Base-by-base conservation (phyloP, 208 protist species). In the Trypanosoma melophagium region DNA sequence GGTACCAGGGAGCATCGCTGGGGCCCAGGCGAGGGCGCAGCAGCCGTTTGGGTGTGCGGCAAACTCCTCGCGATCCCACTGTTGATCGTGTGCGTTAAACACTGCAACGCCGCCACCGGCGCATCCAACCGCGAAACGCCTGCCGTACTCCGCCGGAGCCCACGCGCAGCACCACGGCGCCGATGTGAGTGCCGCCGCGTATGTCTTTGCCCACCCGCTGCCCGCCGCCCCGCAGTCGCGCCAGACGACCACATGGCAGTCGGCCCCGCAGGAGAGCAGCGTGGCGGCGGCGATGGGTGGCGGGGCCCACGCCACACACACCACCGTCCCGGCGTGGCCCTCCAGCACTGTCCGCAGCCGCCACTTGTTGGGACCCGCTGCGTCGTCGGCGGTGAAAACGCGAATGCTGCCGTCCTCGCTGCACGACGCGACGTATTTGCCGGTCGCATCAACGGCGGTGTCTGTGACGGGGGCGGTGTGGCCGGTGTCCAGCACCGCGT, bases 221-320 rank as follows among this genome's bases (percentile, higher is more conserved):
- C 62, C 42, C 22, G 74, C 57, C 45, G 47, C n/a, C 21, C 70
- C 76, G 31, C 83, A 52, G 69, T 83, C 84, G 52, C 76, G 77
- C 83, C 83, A 94, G 4, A 94, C 72, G 22, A 71, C 65, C 40
- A 92, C 81, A 63, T 86, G 72, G 19, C 52, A 58, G 1, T 73
- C 70, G 38, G 84, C 77, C 12, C 79, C 82, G 69, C 90, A 96
- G 8, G 83, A 84, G 10, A 90, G 72, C 4, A 93, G 52, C 9
- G 84, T 83, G 13, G 77, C 64, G 42, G 62, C 56, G 69, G 92
- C 90, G 57, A 84, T 83, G 12, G 74, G 71, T 0, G 72, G 51
- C 4, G 90, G 88, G 1, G 88, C 86, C 88, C 91, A 96, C n/a
- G 91, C 77, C 1, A 96, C 66, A 44, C 84, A 82, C 55, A 78